Evolutionary conservation across 2,329 filamentous ascomycete species (phyloP).

Genomic region (Fusarium staphyleae): DNA sequence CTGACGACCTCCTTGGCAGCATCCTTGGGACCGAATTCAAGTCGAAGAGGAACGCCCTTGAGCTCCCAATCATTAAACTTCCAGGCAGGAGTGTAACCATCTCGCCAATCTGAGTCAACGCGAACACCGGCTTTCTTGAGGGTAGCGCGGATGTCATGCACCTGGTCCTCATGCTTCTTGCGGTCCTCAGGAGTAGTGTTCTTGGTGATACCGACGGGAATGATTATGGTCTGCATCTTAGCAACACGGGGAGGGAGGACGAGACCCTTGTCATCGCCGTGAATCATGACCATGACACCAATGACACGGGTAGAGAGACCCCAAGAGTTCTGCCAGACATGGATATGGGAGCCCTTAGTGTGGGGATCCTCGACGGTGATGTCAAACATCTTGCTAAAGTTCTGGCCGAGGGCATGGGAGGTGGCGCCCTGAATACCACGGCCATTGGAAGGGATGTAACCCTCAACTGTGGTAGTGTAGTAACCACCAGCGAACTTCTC

Average conservation of each 20-base stretch:
- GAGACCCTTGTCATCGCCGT: slow-evolving; percentile 93
- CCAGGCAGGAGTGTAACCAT: slow-evolving; percentile 92
- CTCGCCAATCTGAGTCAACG: slow-evolving; percentile 81
- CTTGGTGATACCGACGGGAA: slow-evolving; percentile 92
- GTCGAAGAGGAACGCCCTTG: slow-evolving; percentile 89
- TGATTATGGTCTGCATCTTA: slow-evolving; percentile 83
- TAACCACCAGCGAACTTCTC: slow-evolving; percentile 97
- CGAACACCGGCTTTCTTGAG: slow-evolving; percentile 79
- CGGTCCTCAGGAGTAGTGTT: slow-evolving; percentile 84
- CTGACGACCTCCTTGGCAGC: slow-evolving; percentile 84
- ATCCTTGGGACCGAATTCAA: slow-evolving; percentile 97
- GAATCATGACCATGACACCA: slow-evolving; percentile 98
- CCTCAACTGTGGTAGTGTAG: slow-evolving; percentile 97
- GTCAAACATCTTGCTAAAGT: slow-evolving; percentile 99
- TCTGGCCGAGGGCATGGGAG: slow-evolving; percentile 93
- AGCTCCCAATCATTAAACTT: slow-evolving; percentile 99
- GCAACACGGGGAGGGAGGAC: slow-evolving; percentile 91
- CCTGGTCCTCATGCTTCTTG: slow-evolving; percentile 75
- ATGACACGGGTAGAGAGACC: slow-evolving; percentile 96
- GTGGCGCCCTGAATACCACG: slow-evolving; percentile 97
- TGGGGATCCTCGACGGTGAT: slow-evolving; percentile 94
- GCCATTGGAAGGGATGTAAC: slow-evolving; percentile 94
- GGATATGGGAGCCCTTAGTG: slow-evolving; percentile 78
- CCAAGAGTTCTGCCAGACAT: slow-evolving; percentile 99
- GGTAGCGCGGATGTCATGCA: slow-evolving; percentile 72